Conservation (phyloP, 441 rosid species). For the Croton setiger region DNA sequence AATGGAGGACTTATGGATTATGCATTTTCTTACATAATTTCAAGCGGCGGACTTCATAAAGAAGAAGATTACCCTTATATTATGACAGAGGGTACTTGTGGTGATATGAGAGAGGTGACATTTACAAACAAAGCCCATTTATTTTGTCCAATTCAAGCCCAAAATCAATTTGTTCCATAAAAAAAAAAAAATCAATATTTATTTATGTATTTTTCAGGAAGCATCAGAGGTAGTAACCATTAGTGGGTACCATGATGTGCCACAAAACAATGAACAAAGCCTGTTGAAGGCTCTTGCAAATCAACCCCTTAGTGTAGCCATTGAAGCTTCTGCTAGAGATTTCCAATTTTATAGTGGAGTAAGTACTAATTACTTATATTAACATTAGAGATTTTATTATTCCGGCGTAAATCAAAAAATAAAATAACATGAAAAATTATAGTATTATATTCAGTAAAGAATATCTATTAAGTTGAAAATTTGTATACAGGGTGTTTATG, state of each 20-base stretch:
- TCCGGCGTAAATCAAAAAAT: too few species aligned
- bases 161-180: too few species aligned
- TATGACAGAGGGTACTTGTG: conserved; percentile 90
- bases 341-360: conserved; percentile 98
- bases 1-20: conserved; percentile 99
- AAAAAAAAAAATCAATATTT: background rate
- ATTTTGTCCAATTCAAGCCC: too few species aligned
- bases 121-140: background rate
- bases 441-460: too few species aligned
- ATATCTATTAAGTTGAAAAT: too few species aligned
- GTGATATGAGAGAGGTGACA: conserved; percentile 52
- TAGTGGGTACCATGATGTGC: conserved; percentile 78
- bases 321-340: conserved; percentile 89
- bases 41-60: conserved; percentile 76
- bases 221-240: conserved; percentile 58
- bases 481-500: conserved; percentile 90
- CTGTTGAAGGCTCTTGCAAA: conserved; percentile 76
- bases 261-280: conserved; percentile 61
- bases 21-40: conserved; percentile 64
- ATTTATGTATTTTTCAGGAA: too few species aligned
- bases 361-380: conserved; percentile 18
- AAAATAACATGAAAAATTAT: too few species aligned
- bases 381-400: too few species aligned
- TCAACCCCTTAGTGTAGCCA: conserved; percentile 91
- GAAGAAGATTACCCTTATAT: conserved; percentile 92